Evolutionary conservation across 108 stramenopile genomes (phyloP), one percentile per base, ranked within the genome.

Genomic region (Cyclotella sp.): DNA sequence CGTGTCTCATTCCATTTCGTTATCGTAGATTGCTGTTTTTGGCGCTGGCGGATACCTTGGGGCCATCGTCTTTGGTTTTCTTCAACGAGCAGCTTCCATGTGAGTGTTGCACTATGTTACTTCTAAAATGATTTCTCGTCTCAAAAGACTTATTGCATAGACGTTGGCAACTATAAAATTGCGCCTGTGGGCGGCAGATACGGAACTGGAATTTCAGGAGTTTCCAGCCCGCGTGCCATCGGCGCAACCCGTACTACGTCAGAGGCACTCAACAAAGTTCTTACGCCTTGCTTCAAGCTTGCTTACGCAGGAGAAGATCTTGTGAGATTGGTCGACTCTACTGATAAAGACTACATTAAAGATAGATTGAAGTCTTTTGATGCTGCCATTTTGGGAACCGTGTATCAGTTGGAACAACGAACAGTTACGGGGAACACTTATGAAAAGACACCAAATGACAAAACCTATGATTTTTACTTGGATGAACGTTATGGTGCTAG

Each of bases 41-140:
- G 93, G 93, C 13, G 81, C 84, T 8, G 93, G 93, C 30, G 93
- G 93, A 22, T 90, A 88, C 63, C 76, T 91, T 49, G 93, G 91
- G 58, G 83, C 85, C 24, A 60, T 80, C 53, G 64, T 84, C 26
- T 94, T 85, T 82, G 93, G 93, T 0, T 94, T 91, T 78, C 68
- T 91, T 16, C 93, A 94, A 68, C 85, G 93, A 14, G 90, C 89
- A 45, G 75, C 85, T 16, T 74, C 79, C 9, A 57, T 94, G 69
- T 78, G 43, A 78, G 77, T 75, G 40, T 22, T 28, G n/a, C 30
- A 7, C 45, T 51, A 27, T 22, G 29, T 43, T 51, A 21, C 46
- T 27, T 60, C 18, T 18, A 0, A n/a, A 60, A 21, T 21, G 3
- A 26, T 1, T 24, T 27, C 2, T 58, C 19, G 24, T 58, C 27